Evolutionary conservation across 2,329 filamentous ascomycete species (phyloP), one percentile per base, ranked within the genome.

Genomic region (Myrmaecium sp.): DNA sequence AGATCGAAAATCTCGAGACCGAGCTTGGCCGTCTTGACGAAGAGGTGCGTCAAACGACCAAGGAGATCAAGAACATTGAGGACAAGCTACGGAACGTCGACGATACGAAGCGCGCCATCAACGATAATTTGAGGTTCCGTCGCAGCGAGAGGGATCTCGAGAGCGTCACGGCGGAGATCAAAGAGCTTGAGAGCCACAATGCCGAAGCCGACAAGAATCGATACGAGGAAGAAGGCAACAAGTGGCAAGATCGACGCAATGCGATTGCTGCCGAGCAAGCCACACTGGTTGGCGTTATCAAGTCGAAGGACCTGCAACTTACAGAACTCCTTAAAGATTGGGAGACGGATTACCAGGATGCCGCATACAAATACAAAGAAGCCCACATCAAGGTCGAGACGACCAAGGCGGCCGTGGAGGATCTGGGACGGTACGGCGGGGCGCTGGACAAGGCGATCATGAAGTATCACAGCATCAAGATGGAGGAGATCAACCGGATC

Each of bases 401-500:
- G 1, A 94, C 82, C 25, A 91, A 84, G 51, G 86, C 84, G 3
- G 86, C 83, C 3, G 80, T 93, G 29, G 82, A 92, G 30, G 89
- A 98, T 47, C 60, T 98, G 18, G 76, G 66, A 5, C 76, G 80
- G 21, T 95, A 92, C 47, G 66, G 71, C 22, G 64, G 69, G 6
- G 89, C 89, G 5, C 66, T 98, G 8, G 86, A 95, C 58, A 82
- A 89, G 45, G 91, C 89, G 24, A 91, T 98, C 44, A 94, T 98
- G 81, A 81, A 80, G 43, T 98, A 86, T 46, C 89, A 98, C 57
- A 68, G 75, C 16, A 60, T 93, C 46, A 98, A 98, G 61, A 98
- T 98, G 89, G 80, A 89, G 40, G 84, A 98, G 50, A 86, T 98
- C 50, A 98, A 98, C 53, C 69, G 73, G 30, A 94, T 94, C 49